These are phyloP conservation scores for Teratosphaeria viscida DNA, from an alignment of 2,329 filamentous ascomycete species.

Conservation along the genomic window DNA sequence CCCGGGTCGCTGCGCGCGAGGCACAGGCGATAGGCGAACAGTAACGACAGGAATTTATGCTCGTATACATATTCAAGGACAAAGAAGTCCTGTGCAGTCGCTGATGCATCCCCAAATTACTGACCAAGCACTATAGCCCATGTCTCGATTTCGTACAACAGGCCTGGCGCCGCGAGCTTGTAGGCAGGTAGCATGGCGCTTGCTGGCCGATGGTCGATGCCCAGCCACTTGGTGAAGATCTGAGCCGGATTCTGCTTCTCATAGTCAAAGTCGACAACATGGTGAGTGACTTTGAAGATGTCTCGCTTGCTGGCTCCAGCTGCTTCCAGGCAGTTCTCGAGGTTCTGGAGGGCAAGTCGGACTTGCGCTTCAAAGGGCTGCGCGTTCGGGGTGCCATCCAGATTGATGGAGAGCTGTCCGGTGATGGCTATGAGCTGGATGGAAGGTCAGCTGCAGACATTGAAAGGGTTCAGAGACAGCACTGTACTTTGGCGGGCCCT, in stretches of 20 bases:
- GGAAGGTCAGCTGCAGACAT: not conserved
- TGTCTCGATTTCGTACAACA: not conserved
- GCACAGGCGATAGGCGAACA: not conserved
- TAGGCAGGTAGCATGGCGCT: slow-evolving; percentile 1
- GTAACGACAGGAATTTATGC: not conserved
- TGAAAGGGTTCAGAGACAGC: not conserved
- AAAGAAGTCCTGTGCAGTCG: not conserved
- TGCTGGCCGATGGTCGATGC: slow-evolving; percentile 9
- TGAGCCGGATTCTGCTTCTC: slow-evolving; percentile 11
- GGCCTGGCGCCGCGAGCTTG: not conserved
- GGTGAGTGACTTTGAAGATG: slow-evolving; percentile 15
- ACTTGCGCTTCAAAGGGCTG: slow-evolving; percentile 9
- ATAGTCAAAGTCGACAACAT: slow-evolving; percentile 11
- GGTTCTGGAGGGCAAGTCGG: slow-evolving; percentile 8
- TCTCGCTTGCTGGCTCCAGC: slow-evolving; percentile 10
- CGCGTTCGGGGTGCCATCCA: slow-evolving; percentile 5
- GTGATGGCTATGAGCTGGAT: slow-evolving; percentile 9
- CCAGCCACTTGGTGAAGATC: slow-evolving; percentile 12
- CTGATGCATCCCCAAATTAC: not conserved
- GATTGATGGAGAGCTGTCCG: slow-evolving; percentile 10
- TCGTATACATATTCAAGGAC: not conserved
- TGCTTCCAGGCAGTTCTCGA: slow-evolving; percentile 12
- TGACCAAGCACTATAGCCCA: not conserved
- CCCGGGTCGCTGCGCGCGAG: not conserved
- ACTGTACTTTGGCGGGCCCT: not conserved